Evolutionary conservation across 768 basidiomycete species (phyloP).

Genomic region (Termitomyces sp.): DNA sequence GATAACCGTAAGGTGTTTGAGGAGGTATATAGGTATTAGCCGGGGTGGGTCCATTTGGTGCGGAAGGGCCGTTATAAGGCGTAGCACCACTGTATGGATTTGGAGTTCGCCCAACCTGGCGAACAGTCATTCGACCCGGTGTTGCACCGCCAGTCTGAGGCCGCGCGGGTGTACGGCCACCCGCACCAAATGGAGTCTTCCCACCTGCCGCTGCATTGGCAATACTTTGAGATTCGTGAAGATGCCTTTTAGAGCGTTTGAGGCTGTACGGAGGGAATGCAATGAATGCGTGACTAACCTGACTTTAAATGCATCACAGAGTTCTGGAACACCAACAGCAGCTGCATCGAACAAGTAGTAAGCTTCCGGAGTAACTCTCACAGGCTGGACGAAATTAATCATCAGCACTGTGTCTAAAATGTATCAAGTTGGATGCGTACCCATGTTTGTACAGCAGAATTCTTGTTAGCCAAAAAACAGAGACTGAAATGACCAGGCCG

Average conservation of each 20-base stretch:
- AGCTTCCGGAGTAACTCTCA: conserved; percentile 83
- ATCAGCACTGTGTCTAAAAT: not conserved
- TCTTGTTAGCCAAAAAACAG: conserved; percentile 90
- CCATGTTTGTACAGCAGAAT: conserved; percentile 88
- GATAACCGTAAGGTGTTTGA: conserved; percentile 42
- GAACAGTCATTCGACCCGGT: conserved; percentile 77
- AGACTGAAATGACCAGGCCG: conserved; percentile 92
- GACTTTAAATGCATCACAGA: conserved; percentile 98
- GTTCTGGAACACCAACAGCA: conserved; percentile 85
- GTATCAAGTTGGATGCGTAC: conserved; percentile 43
- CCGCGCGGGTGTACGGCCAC: conserved; percentile 72
- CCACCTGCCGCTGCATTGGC: conserved; percentile 50
- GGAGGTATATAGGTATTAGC: conserved; percentile 23
- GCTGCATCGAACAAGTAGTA: conserved; percentile 90
- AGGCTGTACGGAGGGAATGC: conserved; percentile 3
- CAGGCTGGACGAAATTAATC: conserved; percentile 50
- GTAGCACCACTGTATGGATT: conserved; percentile 66
- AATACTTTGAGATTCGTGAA: conserved; percentile 72
- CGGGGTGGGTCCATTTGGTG: conserved; percentile 23
- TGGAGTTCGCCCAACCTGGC: conserved; percentile 71
- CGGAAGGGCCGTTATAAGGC: conserved; percentile 34
- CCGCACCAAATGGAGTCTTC: conserved; percentile 78
- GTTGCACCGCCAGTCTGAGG: conserved; percentile 60
- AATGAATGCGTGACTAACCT: conserved; percentile 40
- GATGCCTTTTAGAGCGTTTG: conserved; percentile 44